Evolutionary conservation across 2,329 filamentous ascomycete genomes (phyloP).

Genomic region (Nothophoma quercina): DNA sequence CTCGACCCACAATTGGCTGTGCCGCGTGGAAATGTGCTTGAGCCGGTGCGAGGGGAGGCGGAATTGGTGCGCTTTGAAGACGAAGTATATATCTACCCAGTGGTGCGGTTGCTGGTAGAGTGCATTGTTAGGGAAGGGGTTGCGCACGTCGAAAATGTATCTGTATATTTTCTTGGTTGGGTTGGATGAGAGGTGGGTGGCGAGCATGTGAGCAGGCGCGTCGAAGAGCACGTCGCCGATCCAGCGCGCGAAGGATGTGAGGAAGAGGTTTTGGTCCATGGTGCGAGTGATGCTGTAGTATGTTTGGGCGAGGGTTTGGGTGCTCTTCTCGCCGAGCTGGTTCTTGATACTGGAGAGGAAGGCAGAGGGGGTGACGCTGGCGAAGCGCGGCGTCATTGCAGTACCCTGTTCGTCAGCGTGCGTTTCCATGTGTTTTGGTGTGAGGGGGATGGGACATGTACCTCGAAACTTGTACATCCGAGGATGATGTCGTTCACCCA

Average conservation of each 20-base stretch:
- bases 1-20: conserved; percentile 30
- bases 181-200: conserved; percentile 14
- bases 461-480: conserved; percentile 56
- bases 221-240: conserved; percentile 56
- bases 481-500: conserved; percentile 57
- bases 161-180: conserved; percentile 31
- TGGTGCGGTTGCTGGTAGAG: conserved; percentile 36
- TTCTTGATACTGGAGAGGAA: conserved; percentile 34
- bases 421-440: not conserved
- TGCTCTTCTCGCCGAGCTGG: conserved; percentile 13
- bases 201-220: conserved; percentile 28
- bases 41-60: conserved; percentile 23
- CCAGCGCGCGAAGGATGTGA: conserved; percentile 49
- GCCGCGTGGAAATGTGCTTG: conserved; percentile 28
- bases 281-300: conserved; percentile 54
- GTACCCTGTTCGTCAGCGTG: conserved; percentile 8
- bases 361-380: conserved; percentile 18
- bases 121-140: conserved; percentile 32
- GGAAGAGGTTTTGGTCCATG: conserved; percentile 48
- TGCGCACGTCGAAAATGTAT: conserved; percentile 38
- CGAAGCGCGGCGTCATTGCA: not conserved
- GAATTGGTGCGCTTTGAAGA: conserved; percentile 36
- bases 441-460: conserved; percentile 36
- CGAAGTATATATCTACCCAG: conserved; percentile 39
- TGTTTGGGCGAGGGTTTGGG: conserved; percentile 17